These are phyloP conservation scores for Myriosclerotinia duriaeana DNA, from an alignment of 2,329 filamentous ascomycete genomes.

Conservation along the genomic window DNA sequence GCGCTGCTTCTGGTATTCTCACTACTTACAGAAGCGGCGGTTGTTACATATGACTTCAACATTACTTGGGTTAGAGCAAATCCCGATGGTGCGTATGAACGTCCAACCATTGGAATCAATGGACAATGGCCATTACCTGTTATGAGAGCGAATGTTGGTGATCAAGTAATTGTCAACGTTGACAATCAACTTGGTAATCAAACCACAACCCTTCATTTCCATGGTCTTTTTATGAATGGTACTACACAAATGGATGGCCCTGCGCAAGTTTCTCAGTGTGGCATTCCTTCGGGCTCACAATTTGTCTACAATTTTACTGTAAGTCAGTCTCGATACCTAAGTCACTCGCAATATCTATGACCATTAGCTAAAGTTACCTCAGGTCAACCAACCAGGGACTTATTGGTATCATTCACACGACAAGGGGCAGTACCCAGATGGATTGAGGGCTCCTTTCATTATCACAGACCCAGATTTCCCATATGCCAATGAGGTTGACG, in stretches of 20 bases:
- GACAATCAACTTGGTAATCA: conserved; percentile 51
- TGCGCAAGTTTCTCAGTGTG: conserved; percentile 63
- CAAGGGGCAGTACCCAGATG: conserved; percentile 57
- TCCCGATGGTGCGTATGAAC: conserved; percentile 64
- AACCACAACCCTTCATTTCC: conserved; percentile 65
- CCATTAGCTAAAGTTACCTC: conserved; percentile 11
- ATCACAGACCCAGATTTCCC: conserved; percentile 53
- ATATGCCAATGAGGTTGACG: conserved; percentile 50
- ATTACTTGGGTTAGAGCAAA: conserved; percentile 70
- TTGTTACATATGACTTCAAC: conserved; percentile 63
- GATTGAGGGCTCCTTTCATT: conserved; percentile 56
- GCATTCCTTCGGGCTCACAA: conserved; percentile 60
- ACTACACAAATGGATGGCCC: conserved; percentile 70
- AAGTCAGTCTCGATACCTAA: conserved; percentile 19
- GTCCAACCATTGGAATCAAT: conserved; percentile 76
- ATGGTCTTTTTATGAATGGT: conserved; percentile 69
- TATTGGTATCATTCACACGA: conserved; percentile 73
- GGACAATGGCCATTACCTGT: conserved; percentile 70
- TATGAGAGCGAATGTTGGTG: conserved; percentile 62
- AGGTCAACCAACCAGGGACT: conserved; percentile 65
- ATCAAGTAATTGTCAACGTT: conserved; percentile 48
- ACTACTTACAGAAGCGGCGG: conserved; percentile 45
- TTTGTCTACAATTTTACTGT: conserved; percentile 71
- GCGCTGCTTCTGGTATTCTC: conserved; percentile 37
- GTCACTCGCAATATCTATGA: conserved; percentile 38